Conservation (phyloP, 2,329 filamentous ascomycete genomes). For the Xylaria sp. region DNA sequence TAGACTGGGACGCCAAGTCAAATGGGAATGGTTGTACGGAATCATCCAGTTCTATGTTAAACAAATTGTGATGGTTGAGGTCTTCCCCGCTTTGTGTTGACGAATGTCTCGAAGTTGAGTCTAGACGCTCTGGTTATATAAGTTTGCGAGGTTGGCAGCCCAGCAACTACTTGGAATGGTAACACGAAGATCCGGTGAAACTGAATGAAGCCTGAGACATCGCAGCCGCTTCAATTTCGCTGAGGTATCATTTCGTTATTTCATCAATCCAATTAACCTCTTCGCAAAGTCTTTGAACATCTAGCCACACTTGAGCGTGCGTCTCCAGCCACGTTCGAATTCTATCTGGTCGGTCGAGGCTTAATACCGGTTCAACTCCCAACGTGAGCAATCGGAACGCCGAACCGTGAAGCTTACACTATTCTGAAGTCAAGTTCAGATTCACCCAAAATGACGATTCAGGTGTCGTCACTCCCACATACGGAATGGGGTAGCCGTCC, state of each 20-base stretch:
- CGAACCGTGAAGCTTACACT: no score
- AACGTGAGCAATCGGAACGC: no score
- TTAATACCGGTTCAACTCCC: neutral
- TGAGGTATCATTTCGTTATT: neutral
- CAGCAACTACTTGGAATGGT: constrained; percentile 1
- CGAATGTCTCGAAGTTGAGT: constrained; percentile 5
- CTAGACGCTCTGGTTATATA: neutral
- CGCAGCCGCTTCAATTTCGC: neutral
- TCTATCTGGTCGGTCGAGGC: neutral
- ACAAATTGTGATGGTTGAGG: neutral
- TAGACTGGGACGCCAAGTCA: neutral
- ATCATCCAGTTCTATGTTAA: constrained; percentile 10
- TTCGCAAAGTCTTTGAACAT: neutral
- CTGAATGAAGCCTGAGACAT: neutral
- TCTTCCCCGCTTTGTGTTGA: constrained; percentile 4
- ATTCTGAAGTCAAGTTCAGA: neutral
- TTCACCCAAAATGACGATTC: constrained; percentile 31
- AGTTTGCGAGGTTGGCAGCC: neutral
- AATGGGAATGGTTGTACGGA: neutral
- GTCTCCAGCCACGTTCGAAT: no score
- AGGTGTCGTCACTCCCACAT: constrained; percentile 38
- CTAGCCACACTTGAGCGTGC: neutral
- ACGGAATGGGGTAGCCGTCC: constrained; percentile 23
- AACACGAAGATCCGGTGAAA: neutral
- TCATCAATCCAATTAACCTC: neutral